Evolutionary conservation across 148 eudicot species (phyloP), one percentile per base, ranked within the genome.

Genomic region (Euryodendron excelsum): DNA sequence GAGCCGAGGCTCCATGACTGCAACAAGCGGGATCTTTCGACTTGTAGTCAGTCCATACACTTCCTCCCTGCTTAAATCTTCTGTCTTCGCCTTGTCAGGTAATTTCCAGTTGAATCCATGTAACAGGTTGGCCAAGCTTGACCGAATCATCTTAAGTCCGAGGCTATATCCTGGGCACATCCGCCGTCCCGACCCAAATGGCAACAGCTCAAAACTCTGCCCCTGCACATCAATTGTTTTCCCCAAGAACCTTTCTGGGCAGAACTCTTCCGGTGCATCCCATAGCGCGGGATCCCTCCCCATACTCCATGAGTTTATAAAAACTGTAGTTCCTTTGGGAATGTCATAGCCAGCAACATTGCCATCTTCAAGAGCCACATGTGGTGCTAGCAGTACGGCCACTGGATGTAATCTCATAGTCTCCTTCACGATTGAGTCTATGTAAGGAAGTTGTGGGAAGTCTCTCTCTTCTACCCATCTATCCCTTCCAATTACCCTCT

Each of bases 121-220:
- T 27, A 81, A 27, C 64, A 85, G 15, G 52, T 85, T 82, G 3
- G 80, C 85, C 74, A 82, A 70, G 17, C 52, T 78, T 8, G 80
- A 41, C 21, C 44, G 28, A 0, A 85, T 69, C 52, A 80, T 30
- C 80, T 79, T 85, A 4, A 85, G 75, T 31, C 82, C 85, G n/a
- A 81, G 78, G 20, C n/a, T 79, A 55, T 79, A 79, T 17, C 85
- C 85, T 0, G 87, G 85, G 75, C 85, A 82, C 77, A 69, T 81
- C 76, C 87, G 79, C 70, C 87, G 21, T 0, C 87, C 84, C 14
- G 85, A 85, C 15, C 84, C 87, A 72, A 85, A 85, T 18, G 87
- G 82, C 77, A 85, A 53, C 18, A 85, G 9, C 45, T 77, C 82
- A 36, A 81, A 84, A 41, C 67, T 75, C 34, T 77, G 63, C 3